Evolutionary conservation across 139 green algal species (phyloP).

Genomic region (Coelastrella sp.): DNA sequence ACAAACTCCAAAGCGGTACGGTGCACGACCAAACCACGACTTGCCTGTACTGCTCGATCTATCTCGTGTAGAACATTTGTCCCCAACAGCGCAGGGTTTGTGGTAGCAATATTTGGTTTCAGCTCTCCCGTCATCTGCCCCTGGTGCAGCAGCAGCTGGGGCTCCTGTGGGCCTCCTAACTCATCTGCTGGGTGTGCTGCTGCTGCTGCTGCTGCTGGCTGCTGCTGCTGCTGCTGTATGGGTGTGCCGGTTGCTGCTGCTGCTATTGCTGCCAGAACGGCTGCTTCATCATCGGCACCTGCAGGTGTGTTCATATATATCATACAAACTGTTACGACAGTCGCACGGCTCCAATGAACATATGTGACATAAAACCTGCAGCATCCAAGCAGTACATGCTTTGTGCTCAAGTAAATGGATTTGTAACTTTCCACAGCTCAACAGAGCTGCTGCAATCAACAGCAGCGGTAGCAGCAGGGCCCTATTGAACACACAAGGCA

Average conservation of each 20-base stretch:
- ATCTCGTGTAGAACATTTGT: constrained; percentile 94
- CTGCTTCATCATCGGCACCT: constrained; percentile 18
- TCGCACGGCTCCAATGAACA: too few species aligned
- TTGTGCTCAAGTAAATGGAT: too few species aligned
- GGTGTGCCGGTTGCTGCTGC: constrained; percentile 12
- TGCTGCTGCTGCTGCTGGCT: constrained; percentile 37
- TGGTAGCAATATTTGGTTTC: constrained; percentile 62
- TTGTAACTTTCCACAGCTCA: too few species aligned
- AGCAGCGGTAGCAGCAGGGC: too few species aligned
- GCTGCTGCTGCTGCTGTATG: constrained; percentile 28
- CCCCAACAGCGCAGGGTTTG: constrained; percentile 65
- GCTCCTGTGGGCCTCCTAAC: not conserved
- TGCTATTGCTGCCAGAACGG: constrained; percentile 30
- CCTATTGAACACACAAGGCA: too few species aligned
- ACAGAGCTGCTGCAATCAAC: too few species aligned
- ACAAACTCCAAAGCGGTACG: too few species aligned
- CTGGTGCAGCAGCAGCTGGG: not conserved
- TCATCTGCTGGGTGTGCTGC: constrained; percentile 3
- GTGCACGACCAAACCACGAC: not conserved
- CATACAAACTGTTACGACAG: too few species aligned
- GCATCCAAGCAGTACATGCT: too few species aligned
- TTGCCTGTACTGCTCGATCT: constrained; percentile 82
- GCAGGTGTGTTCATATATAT: not conserved
- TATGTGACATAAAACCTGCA: too few species aligned
- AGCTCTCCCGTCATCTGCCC: not conserved